Percentiles rank a stretch among this genome's conserved stretches.
phyloP scores from a whole-genome alignment of 129 eudicot genomes.

The Logfia minima region DNA sequence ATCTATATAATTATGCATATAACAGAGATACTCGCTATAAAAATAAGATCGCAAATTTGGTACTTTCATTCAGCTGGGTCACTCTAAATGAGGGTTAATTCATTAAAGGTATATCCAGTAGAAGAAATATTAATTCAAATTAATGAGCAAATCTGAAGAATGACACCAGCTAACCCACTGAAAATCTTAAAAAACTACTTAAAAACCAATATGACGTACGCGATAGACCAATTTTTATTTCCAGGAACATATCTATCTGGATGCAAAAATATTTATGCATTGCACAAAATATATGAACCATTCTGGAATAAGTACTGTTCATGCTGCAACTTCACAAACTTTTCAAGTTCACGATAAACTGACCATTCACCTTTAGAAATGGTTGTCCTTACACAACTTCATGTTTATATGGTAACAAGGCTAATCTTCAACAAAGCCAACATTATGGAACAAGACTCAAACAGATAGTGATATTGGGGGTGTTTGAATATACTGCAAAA shows the following conservation, averaged over 20 bases:
- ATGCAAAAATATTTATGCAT: not conserved
- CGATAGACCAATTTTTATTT: not conserved
- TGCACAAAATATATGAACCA: not conserved
- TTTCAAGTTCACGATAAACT: not conserved
- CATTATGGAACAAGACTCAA: not conserved
- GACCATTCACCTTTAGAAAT: not conserved
- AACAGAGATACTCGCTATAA: not conserved
- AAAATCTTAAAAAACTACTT: not conserved
- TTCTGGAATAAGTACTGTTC: not conserved
- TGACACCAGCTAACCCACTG: not conserved
- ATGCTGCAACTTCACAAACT: constrained; percentile 4
- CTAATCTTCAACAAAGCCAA: not conserved
- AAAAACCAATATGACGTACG: not conserved
- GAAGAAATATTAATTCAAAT: not conserved
- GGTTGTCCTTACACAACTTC: not conserved
- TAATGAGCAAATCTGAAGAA: not conserved
- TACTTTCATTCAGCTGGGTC: not conserved
- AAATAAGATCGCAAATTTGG: not conserved
- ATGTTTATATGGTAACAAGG: not conserved
- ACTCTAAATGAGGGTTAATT: not conserved
- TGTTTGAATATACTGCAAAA: not conserved
- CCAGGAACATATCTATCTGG: not conserved
- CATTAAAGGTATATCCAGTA: not conserved
- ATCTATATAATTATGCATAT: not conserved
- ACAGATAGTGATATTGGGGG: not conserved